These are phyloP conservation scores for Trypanosoma mega DNA, from an alignment of 208 protist species.

Conservation along the genomic window DNA sequence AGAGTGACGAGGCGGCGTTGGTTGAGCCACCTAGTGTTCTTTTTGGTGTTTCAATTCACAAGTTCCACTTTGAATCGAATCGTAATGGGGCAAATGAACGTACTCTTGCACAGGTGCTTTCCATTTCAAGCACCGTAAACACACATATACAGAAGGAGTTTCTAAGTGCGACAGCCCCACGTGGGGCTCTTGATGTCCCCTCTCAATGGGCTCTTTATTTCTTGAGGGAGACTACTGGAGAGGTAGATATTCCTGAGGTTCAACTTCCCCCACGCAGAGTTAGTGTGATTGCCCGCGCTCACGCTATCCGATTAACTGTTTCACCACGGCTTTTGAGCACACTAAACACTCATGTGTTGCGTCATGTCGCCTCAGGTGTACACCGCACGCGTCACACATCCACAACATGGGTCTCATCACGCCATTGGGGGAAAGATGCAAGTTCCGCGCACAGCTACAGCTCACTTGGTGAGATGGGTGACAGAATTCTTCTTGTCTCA, in stretches of 20 bases:
- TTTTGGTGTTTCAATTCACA: slow-evolving; percentile 17
- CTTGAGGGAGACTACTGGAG: slow-evolving; percentile 10
- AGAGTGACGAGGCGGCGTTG: slow-evolving; percentile 14
- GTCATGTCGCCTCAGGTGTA: slow-evolving; percentile 23
- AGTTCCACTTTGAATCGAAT: slow-evolving; percentile 13
- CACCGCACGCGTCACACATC: slow-evolving; percentile 8
- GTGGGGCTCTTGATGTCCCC: slow-evolving; percentile 20
- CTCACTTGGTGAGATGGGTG: slow-evolving; percentile 5
- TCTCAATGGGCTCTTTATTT: slow-evolving; percentile 32
- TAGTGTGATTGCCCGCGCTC: slow-evolving; percentile 15
- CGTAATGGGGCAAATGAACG: slow-evolving; percentile 21
- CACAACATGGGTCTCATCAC: background rate
- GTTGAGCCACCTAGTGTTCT: slow-evolving; percentile 11
- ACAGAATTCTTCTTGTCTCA: slow-evolving; percentile 11
- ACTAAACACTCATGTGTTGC: slow-evolving; percentile 32
- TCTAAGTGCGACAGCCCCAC: slow-evolving; percentile 18
- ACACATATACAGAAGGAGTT: slow-evolving; percentile 27
- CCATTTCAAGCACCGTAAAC: slow-evolving; percentile 17
- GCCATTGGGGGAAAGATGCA: background rate
- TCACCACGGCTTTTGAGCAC: slow-evolving; percentile 31
- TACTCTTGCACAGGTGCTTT: slow-evolving; percentile 6
- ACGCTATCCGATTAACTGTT: slow-evolving; percentile 26
- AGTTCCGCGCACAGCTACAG: slow-evolving; percentile 6
- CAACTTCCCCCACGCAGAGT: background rate
- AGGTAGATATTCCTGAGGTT: background rate